phyloP scores from a whole-genome alignment of 1,139 yeast genomes.

The Saccharomyces hybrid region DNA sequence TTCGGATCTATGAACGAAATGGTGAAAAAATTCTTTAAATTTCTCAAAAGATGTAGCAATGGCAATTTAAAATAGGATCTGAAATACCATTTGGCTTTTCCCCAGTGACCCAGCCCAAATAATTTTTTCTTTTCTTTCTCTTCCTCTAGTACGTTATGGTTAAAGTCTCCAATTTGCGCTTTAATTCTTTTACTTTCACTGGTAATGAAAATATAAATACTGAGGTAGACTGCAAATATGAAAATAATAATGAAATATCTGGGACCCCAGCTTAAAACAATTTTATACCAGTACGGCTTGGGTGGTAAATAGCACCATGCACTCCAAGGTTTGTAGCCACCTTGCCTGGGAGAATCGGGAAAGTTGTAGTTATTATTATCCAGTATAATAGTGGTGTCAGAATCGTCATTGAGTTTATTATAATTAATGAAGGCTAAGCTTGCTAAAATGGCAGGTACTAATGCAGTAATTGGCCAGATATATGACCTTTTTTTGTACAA shows the following conservation, averaged over 20 bases:
- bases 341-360: constrained; percentile 21
- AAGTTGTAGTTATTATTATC: constrained; percentile 23
- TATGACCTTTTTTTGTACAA: constrained; percentile 51
- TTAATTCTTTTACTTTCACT: constrained; percentile 51
- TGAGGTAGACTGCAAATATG: constrained; percentile 58
- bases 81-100: constrained; percentile 1
- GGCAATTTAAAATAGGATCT: constrained; percentile 6
- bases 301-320: constrained; percentile 82
- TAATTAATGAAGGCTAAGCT: constrained; percentile 58
- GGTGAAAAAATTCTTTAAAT: constrained; percentile 10
- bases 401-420: constrained; percentile 12
- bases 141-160: constrained; percentile 7
- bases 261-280: constrained; percentile 77
- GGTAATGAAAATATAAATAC: constrained; percentile 69
- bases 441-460: constrained; percentile 64
- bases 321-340: constrained; percentile 55
- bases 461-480: constrained; percentile 52
- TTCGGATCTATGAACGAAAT: constrained; percentile 13
- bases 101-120: constrained; percentile 6
- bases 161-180: constrained; percentile 26
- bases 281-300: constrained; percentile 64
- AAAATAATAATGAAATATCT: constrained; percentile 59
- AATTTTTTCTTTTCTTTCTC: constrained; percentile 10
- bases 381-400: constrained; percentile 18
- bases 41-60: constrained; percentile 9